Percentiles rank a stretch among this genome's conserved stretches.
Conservation (phyloP, 345 rosid genomes). For the Hypericum perforatum region DNA sequence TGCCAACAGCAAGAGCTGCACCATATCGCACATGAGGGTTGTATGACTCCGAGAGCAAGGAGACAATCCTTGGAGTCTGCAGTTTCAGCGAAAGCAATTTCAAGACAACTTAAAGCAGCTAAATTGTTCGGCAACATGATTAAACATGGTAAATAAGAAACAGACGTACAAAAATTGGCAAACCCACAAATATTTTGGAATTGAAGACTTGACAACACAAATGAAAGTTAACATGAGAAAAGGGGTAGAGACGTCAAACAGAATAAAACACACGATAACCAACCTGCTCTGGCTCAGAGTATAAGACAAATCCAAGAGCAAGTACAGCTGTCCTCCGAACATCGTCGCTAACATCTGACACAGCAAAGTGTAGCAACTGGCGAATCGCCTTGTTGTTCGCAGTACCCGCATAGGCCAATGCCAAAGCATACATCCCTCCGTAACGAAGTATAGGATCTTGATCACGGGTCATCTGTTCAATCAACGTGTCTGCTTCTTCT, state of each 20-base stretch:
- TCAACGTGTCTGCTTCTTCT: slow-evolving; percentile 96
- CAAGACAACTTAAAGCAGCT: slow-evolving; percentile 3
- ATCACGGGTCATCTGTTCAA: slow-evolving; percentile 97
- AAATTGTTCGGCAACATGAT: background rate
- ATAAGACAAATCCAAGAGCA: slow-evolving; percentile 96
- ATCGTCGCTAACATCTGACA: slow-evolving; percentile 96
- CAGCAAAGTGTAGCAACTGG: slow-evolving; percentile 98
- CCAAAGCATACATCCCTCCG: slow-evolving; percentile 98
- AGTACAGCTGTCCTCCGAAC: slow-evolving; percentile 97
- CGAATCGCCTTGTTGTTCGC: slow-evolving; percentile 99
- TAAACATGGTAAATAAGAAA: background rate
- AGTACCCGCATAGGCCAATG: slow-evolving; percentile 95
- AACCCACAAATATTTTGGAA: too few relatives aligned
- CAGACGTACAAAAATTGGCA: background rate
- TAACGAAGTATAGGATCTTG: slow-evolving; percentile 97
- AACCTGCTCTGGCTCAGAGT: slow-evolving; percentile 98
- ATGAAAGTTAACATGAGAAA: too few relatives aligned
- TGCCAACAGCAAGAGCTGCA: slow-evolving; percentile 98
- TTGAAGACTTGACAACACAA: too few relatives aligned
- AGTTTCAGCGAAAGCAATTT: slow-evolving; percentile 11
- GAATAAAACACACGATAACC: slow-evolving; percentile 3
- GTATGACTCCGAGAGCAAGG: slow-evolving; percentile 90
- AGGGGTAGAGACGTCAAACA: background rate
- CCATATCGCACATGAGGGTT: slow-evolving; percentile 99
- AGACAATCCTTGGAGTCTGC: slow-evolving; percentile 98